Base-by-base conservation (phyloP, 805 yeast genomes). In the Yarrowia hollandica region DNA sequence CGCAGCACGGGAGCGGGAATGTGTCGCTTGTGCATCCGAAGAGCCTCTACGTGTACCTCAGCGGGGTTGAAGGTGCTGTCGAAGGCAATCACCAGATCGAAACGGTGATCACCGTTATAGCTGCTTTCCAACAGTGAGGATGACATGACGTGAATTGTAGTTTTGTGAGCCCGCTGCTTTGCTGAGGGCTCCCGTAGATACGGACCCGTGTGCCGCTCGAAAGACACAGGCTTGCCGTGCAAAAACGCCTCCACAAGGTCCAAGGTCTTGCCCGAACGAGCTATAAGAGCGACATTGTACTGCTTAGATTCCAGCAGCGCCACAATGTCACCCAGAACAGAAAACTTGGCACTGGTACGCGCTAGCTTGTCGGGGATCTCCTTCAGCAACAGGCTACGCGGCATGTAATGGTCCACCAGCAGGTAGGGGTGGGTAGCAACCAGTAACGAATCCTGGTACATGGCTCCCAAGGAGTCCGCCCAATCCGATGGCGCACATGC, bases 381-480 rank as follows among this genome's bases (percentile, higher is more conserved):
- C 69, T 85, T 83, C 42, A 83, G 82, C 10, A 81, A 79, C 62
- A 88, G 75, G 62, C 84, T 83, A 71, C 85, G 88, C 14, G 98
- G 98, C 79, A 89, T 80, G 65, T 85, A 84, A 69, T 91, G 96
- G 60, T 84, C 85, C 58, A 92, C 88, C 55, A 92, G 73, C 52
- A 92, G 72, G 66, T 86, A 91, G 0, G 98, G 98, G 72, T 92
- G 99, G 0, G 92, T 82, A 21, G 95, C 83, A 2, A 91, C 94
- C 22, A 85, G 76, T 69, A 85, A 85, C 41, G 91, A 82, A 72
- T 91, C 90, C 60, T 80, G 72, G 61, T 88, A 80, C 71, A 95
- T 81, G 7, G 88, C 85, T 61, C 83, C 80, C 69, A 92, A 77
- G 0, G 95, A 84, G 67, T 88, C 88, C n/a, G 83, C 75, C 33